Evolutionary conservation across 73 alveolate genomes (phyloP).

Genomic region (Symbiodinium natans): DNA sequence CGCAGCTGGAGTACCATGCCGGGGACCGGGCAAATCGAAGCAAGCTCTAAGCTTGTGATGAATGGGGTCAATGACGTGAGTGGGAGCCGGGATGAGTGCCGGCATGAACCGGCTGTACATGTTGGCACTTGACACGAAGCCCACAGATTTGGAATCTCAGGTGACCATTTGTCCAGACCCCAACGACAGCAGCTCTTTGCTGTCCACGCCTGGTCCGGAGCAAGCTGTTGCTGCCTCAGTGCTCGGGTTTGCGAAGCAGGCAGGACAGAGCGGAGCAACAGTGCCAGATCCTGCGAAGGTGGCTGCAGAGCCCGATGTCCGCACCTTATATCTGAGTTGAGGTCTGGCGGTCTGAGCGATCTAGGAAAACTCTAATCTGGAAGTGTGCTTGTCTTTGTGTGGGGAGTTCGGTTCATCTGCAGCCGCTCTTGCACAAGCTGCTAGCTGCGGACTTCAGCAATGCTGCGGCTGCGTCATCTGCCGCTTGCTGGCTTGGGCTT

Average conservation of each 20-base stretch:
- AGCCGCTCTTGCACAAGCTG: background rate
- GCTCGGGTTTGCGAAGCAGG: too few relatives aligned
- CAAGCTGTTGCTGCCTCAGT: background rate
- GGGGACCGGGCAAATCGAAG: too few relatives aligned
- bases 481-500: background rate
- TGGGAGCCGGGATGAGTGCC: background rate
- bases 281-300: too few relatives aligned
- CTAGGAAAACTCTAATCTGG: too few relatives aligned
- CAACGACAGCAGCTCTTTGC: constrained; percentile 41
- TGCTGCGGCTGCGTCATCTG: background rate
- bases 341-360: too few relatives aligned
- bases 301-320: background rate
- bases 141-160: background rate
- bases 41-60: background rate
- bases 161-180: constrained; percentile 69
- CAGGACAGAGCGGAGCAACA: too few relatives aligned
- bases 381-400: too few relatives aligned
- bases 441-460: background rate
- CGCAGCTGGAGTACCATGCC: constrained; percentile 63
- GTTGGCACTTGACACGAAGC: background rate
- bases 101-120: background rate
- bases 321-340: background rate
- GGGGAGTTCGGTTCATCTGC: background rate
- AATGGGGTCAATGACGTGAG: too few relatives aligned
- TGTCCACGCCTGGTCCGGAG: constrained; percentile 27